These are phyloP conservation scores for Saturnispora mendoncae DNA, from an alignment of 805 yeast genomes.

Conservation along the genomic window DNA sequence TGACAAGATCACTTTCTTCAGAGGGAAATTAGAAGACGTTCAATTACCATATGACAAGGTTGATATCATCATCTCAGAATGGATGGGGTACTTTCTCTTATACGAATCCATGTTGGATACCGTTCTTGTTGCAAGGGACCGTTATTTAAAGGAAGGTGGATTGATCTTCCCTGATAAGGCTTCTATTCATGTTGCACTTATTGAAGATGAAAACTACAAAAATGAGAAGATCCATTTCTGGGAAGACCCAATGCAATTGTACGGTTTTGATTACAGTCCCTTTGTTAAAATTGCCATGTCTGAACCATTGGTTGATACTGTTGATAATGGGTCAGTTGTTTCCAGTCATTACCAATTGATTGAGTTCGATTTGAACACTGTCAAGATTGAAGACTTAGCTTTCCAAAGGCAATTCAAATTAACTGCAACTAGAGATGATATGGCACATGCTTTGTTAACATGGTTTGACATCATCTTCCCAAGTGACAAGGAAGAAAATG, in stretches of 20 bases:
- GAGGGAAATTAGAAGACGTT: conserved; percentile 93
- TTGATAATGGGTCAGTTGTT: conserved; percentile 60
- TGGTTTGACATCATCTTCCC: conserved; percentile 97
- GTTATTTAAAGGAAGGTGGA: conserved; percentile 74
- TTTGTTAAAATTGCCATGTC: conserved; percentile 77
- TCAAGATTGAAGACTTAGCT: conserved; percentile 70
- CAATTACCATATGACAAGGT: conserved; percentile 77
- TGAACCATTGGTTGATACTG: conserved; percentile 96
- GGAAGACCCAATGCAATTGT: conserved; percentile 66
- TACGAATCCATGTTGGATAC: conserved; percentile 98
- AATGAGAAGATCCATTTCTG: conserved; percentile 87
- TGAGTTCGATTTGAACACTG: conserved; percentile 85
- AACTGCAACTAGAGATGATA: conserved; percentile 68
- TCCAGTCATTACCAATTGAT: conserved; percentile 66
- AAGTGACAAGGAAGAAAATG: conserved; percentile 36
- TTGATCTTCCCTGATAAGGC: conserved; percentile 93
- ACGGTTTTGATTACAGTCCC: conserved; percentile 93
- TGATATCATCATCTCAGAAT: conserved; percentile 91
- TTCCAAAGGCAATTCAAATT: conserved; percentile 65
- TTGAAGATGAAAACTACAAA: conserved; percentile 89
- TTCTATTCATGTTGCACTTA: conserved; percentile 78
- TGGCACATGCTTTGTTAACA: conserved; percentile 79
- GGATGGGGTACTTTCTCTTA: conserved; percentile 98
- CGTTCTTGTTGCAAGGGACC: conserved; percentile 88
- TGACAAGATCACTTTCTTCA: conserved; percentile 78